Conservation (phyloP, 2,329 filamentous ascomycete genomes). For the Diaporthe destruens region DNA sequence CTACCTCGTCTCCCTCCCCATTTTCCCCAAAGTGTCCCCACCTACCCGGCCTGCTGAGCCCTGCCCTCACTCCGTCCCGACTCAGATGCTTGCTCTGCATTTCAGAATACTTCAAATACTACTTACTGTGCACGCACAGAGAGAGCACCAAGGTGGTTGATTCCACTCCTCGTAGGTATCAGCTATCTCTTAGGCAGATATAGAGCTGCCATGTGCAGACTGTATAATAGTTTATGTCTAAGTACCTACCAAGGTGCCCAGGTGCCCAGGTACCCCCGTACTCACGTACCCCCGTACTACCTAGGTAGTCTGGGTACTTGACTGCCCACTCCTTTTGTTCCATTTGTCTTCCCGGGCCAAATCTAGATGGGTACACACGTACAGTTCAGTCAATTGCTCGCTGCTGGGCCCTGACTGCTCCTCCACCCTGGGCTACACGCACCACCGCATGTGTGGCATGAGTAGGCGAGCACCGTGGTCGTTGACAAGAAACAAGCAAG, state of each 20-base stretch:
- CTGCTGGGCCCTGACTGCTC: background rate
- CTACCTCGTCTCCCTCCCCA: background rate
- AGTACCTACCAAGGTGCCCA: background rate
- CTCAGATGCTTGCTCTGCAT: constrained; percentile 5
- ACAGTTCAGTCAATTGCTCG: background rate
- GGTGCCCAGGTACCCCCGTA: background rate
- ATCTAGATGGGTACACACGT: background rate
- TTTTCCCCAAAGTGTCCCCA: background rate
- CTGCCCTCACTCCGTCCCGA: background rate
- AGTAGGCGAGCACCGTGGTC: constrained; percentile 25
- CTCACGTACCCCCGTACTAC: background rate
- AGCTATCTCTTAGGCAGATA: background rate
- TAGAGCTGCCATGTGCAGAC: too few species aligned
- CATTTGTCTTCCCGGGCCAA: background rate
- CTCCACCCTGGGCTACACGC: background rate
- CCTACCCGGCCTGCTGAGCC: background rate
- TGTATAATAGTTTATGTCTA: background rate
- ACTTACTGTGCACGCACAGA: too few species aligned
- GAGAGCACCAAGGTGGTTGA: too few species aligned
- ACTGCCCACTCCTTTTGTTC: background rate
- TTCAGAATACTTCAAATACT: background rate
- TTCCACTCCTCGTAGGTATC: too few species aligned
- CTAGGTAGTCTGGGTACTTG: background rate
- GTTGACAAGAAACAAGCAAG: constrained; percentile 3
- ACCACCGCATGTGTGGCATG: constrained; percentile 11